Evolutionary conservation across 2,329 filamentous ascomycete genomes (phyloP).

Genomic region (Cercospora berteroae): DNA sequence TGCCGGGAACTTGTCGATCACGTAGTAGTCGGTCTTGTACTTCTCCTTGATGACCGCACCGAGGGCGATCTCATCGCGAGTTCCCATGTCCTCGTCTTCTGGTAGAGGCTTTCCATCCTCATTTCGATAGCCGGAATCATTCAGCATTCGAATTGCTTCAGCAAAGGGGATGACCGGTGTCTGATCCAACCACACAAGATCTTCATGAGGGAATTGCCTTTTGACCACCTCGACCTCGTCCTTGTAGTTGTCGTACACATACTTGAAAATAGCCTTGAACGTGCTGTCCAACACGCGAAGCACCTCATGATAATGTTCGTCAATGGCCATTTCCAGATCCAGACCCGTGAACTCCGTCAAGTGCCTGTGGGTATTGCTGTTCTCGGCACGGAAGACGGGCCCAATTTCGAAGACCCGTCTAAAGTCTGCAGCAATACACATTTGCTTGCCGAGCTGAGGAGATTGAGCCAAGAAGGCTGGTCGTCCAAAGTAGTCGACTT

Average conservation of each 20-base stretch:
- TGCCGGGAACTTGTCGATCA: conserved; percentile 87
- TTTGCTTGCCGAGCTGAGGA: conserved; percentile 88
- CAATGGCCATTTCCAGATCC: conserved; percentile 89
- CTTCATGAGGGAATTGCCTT: conserved; percentile 79
- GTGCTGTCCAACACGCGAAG: conserved; percentile 73
- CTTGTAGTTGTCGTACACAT: conserved; percentile 65
- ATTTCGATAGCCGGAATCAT: conserved; percentile 71
- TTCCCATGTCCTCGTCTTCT: conserved; percentile 76
- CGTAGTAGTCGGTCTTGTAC: conserved; percentile 86
- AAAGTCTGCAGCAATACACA: conserved; percentile 87
- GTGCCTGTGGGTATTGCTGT: conserved; percentile 92
- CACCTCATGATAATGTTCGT: conserved; percentile 85
- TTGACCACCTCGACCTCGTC: conserved; percentile 77
- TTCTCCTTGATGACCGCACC: conserved; percentile 83
- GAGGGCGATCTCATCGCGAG: conserved; percentile 80
- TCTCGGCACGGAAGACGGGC: conserved; percentile 88
- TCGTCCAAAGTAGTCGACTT: conserved; percentile 86
- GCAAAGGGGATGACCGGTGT: conserved; percentile 78
- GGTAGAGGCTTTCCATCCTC: conserved; percentile 72
- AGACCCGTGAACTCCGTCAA: conserved; percentile 92
- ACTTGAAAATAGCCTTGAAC: conserved; percentile 75
- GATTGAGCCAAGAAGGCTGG: conserved; percentile 87
- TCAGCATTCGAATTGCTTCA: conserved; percentile 77
- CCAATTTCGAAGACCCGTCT: conserved; percentile 86
- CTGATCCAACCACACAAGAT: conserved; percentile 81